Evolutionary conservation across 441 rosid genomes (phyloP).

Genomic region (Dalechampia spathulata): DNA sequence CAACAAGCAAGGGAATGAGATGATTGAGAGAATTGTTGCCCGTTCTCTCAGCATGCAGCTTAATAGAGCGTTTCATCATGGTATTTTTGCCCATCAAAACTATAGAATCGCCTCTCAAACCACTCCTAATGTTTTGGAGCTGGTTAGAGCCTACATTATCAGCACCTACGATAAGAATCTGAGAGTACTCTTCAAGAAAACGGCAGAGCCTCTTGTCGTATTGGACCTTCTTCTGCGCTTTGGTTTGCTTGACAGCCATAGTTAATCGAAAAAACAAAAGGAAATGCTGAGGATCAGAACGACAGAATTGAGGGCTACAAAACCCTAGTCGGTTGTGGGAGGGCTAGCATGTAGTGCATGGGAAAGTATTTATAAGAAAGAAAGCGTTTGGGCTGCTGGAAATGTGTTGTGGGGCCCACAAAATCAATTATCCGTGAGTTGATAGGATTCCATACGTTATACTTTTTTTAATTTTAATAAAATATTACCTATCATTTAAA

Average conservation of each 20-base stretch:
- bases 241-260: conserved; percentile 51
- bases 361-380: no score
- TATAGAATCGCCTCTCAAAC: conserved; percentile 66
- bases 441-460: no score
- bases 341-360: no score
- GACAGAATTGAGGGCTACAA: no score
- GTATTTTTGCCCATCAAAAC: conserved; percentile 92
- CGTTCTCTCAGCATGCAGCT: conserved; percentile 60
- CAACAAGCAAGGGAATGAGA: conserved; percentile 80
- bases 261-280: not conserved
- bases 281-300: no score
- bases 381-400: no score
- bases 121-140: conserved; percentile 67
- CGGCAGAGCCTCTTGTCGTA: conserved; percentile 69
- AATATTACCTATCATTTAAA: no score
- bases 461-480: no score
- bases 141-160: conserved; percentile 91
- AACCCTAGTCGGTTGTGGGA: no score
- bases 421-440: no score
- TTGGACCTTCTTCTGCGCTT: conserved; percentile 64
- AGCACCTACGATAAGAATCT: conserved; percentile 63
- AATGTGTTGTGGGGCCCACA: no score
- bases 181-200: conserved; percentile 62
- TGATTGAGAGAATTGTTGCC: conserved; percentile 44
- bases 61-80: conserved; percentile 85